phyloP scores from a whole-genome alignment of 2,329 filamentous ascomycete genomes.

The Talaromyces pinophilus region DNA sequence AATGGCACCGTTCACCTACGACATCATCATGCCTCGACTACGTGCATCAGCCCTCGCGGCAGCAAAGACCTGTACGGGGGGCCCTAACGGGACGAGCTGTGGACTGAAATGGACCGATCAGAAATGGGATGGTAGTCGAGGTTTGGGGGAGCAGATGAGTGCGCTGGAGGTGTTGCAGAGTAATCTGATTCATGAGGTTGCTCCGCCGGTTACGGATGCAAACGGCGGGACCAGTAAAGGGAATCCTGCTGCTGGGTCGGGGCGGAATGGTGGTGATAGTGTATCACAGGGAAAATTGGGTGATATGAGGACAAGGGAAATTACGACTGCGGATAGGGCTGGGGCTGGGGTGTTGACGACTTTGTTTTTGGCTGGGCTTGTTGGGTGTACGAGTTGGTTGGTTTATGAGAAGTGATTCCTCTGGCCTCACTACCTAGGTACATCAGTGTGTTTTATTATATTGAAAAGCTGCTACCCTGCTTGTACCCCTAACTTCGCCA shows the following conservation, averaged over 20 bases:
- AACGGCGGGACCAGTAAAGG: conserved; percentile 39
- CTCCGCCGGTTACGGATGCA: conserved; percentile 34
- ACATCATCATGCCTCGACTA: conserved; percentile 55
- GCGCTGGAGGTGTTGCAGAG: conserved; percentile 39
- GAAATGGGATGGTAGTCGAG: conserved; percentile 40
- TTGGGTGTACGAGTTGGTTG: conserved; percentile 42
- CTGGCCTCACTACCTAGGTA: background rate
- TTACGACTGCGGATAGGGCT: conserved; percentile 41
- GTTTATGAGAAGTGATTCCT: conserved; percentile 31
- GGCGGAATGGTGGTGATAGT: conserved; percentile 25
- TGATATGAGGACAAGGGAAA: conserved; percentile 20
- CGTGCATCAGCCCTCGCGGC: conserved; percentile 56
- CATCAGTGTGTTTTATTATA: background rate
- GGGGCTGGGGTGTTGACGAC: conserved; percentile 48
- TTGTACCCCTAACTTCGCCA: background rate
- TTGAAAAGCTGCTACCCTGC: background rate
- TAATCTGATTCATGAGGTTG: conserved; percentile 35
- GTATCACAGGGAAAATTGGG: conserved; percentile 25
- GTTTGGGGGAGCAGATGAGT: conserved; percentile 46
- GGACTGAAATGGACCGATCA: conserved; percentile 44
- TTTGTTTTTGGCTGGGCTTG: conserved; percentile 37
- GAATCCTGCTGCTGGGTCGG: conserved; percentile 32
- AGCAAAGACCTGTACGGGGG: conserved; percentile 55
- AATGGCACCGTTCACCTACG: conserved; percentile 58
- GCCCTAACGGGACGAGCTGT: conserved; percentile 43